Conservation (phyloP, 208 protist species). For the Kentomonas sorsogonicus region DNA sequence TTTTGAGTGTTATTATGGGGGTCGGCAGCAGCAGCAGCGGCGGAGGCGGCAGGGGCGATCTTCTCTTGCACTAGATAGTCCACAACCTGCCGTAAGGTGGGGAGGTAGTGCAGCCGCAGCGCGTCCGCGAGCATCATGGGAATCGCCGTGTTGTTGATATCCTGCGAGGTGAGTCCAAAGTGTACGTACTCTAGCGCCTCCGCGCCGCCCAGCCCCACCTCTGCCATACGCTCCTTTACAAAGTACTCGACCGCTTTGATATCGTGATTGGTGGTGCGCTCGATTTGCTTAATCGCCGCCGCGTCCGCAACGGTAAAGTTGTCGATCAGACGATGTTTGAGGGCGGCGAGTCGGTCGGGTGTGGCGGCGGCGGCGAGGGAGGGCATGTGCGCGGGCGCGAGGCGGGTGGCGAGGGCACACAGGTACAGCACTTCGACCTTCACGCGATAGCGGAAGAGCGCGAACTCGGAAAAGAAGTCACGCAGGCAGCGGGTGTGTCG, state of each 20-base stretch:
- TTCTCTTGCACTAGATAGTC: too few relatives aligned
- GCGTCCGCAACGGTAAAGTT: constrained; percentile 82
- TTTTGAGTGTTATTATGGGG: too few relatives aligned
- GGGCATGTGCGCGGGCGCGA: constrained; percentile 51
- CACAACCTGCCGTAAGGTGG: constrained; percentile 55
- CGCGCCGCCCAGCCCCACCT: constrained; percentile 31
- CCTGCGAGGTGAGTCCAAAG: constrained; percentile 96
- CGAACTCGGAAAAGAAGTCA: constrained; percentile 91
- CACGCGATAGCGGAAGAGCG: constrained; percentile 88
- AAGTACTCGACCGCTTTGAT: constrained; percentile 97
- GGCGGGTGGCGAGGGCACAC: constrained; percentile 61
- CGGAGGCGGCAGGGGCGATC: too few relatives aligned
- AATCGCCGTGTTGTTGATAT: constrained; percentile 96
- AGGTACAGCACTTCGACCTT: constrained; percentile 92
- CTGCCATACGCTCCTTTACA: constrained; percentile 88
- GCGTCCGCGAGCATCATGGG: constrained; percentile 91
- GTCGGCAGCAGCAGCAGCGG: too few relatives aligned
- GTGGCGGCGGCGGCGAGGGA: constrained; percentile 38
- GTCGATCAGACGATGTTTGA: constrained; percentile 51
- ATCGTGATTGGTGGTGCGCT: constrained; percentile 94
- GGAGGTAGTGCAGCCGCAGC: constrained; percentile 65
- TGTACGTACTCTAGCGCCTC: constrained; percentile 90
- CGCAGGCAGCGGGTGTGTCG: constrained; percentile 46
- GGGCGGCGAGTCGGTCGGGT: constrained; percentile 36
- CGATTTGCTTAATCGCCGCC: constrained; percentile 87